These are phyloP conservation scores for Paraphaeosphaeria sporulosa DNA, from an alignment of 2,329 filamentous ascomycete genomes.

Conservation along the genomic window DNA sequence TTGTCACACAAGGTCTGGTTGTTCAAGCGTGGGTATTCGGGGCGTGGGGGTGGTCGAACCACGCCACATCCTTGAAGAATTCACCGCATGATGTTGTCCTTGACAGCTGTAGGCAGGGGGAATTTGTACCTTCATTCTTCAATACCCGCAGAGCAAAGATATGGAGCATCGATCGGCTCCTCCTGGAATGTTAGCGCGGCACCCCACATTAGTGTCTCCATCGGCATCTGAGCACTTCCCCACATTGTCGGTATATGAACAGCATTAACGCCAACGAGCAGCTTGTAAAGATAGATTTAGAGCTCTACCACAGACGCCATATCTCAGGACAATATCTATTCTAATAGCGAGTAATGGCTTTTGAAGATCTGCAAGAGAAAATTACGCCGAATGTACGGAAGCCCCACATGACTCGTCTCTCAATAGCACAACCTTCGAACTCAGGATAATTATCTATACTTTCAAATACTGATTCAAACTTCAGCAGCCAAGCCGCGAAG, in stretches of 20 bases:
- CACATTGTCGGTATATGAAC: constrained; percentile 28
- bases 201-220: constrained; percentile 34
- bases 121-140: too few species aligned
- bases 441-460: too few species aligned
- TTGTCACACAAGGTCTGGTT: too few species aligned
- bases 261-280: constrained; percentile 12
- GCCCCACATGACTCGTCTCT: constrained; percentile 26
- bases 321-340: not conserved
- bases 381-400: constrained; percentile 38
- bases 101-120: too few species aligned
- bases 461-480: not conserved
- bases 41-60: too few species aligned
- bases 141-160: too few species aligned
- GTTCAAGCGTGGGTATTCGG: too few species aligned
- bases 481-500: constrained; percentile 41
- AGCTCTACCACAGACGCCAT: too few species aligned
- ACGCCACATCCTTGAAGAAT: too few species aligned
- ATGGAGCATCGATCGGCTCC: not conserved
- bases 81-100: too few species aligned
- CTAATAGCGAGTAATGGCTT: constrained; percentile 31
- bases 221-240: constrained; percentile 26
- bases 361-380: constrained; percentile 42
- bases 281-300: not conserved
- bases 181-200: constrained; percentile 22
- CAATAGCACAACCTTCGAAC: not conserved